Conservation (phyloP, 1,139 yeast species). For the Blastobotrys proliferans region DNA sequence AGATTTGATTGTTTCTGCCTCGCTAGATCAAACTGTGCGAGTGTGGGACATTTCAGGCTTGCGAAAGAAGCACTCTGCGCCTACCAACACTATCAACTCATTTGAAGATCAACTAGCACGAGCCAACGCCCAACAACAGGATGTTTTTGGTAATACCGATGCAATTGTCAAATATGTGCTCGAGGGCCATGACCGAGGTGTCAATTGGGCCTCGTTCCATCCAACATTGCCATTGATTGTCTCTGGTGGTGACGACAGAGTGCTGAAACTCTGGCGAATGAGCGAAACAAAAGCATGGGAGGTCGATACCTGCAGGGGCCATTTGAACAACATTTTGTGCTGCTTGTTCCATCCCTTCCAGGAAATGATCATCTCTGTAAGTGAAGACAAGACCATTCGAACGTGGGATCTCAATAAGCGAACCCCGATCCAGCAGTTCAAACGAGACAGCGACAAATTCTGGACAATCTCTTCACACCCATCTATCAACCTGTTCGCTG, state of each 20-base stretch:
- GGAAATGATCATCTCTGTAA: slow-evolving; percentile 86
- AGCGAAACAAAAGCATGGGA: slow-evolving; percentile 99
- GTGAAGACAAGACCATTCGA: slow-evolving; percentile 96
- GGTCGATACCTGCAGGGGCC: slow-evolving; percentile 97
- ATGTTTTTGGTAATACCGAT: slow-evolving; percentile 89
- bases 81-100: slow-evolving; percentile 43
- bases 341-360: slow-evolving; percentile 92
- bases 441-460: slow-evolving; percentile 91
- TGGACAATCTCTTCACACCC: slow-evolving; percentile 94
- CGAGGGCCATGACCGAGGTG: slow-evolving; percentile 98
- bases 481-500: slow-evolving; percentile 83
- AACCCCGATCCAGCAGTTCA: slow-evolving; percentile 88
- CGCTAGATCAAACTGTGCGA: slow-evolving; percentile 97
- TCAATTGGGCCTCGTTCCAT: slow-evolving; percentile 97
- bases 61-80: slow-evolving; percentile 91
- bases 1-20: slow-evolving; percentile 90
- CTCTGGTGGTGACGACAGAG: slow-evolving; percentile 94
- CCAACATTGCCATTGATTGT: slow-evolving; percentile 94
- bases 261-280: slow-evolving; percentile 97
- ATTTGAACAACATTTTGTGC: slow-evolving; percentile 86
- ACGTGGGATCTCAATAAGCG: slow-evolving; percentile 96
- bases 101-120: slow-evolving; percentile 79
- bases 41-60: slow-evolving; percentile 98
- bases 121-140: slow-evolving; percentile 47
- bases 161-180: slow-evolving; percentile 93